Percentiles rank a stretch among this genome's conserved stretches.
Conservation (phyloP, 441 rosid species). For the Dalechampia spathulata region DNA sequence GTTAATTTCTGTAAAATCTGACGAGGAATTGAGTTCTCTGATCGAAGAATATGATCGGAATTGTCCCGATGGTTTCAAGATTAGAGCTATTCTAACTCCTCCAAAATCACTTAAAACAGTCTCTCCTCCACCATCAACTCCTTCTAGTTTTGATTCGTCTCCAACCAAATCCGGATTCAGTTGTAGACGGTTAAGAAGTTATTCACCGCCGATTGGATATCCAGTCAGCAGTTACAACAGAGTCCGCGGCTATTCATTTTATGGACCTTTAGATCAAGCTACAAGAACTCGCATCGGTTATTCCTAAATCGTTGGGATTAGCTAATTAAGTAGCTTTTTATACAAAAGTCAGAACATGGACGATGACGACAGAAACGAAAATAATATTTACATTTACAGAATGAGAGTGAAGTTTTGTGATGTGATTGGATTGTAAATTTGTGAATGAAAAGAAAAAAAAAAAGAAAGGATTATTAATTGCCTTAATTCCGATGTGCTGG, state of each 20-base stretch:
- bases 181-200: constrained; percentile 14
- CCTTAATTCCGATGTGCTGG: neutral
- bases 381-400: neutral
- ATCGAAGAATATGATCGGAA: constrained; percentile 51
- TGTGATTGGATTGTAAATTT: constrained; percentile 5
- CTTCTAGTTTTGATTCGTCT: constrained; percentile 28
- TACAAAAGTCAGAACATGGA: neutral
- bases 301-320: too few species aligned
- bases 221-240: constrained; percentile 17
- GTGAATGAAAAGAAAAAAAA: neutral
- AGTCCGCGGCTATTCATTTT: constrained; percentile 4
- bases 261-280: too few species aligned
- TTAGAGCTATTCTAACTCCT: constrained; percentile 55
- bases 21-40: constrained; percentile 51
- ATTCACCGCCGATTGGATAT: constrained; percentile 18
- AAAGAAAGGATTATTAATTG: neutral
- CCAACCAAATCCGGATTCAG: constrained; percentile 14
- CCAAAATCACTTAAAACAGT: constrained; percentile 35
- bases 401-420: neutral
- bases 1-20: constrained; percentile 62
- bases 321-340: neutral
- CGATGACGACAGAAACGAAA: neutral
- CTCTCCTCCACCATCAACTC: constrained; percentile 34
- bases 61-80: constrained; percentile 31
- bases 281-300: too few species aligned